phyloP scores from a whole-genome alignment of 371 early-diverging fungal species.

The Syncephalastrum racemosum region DNA sequence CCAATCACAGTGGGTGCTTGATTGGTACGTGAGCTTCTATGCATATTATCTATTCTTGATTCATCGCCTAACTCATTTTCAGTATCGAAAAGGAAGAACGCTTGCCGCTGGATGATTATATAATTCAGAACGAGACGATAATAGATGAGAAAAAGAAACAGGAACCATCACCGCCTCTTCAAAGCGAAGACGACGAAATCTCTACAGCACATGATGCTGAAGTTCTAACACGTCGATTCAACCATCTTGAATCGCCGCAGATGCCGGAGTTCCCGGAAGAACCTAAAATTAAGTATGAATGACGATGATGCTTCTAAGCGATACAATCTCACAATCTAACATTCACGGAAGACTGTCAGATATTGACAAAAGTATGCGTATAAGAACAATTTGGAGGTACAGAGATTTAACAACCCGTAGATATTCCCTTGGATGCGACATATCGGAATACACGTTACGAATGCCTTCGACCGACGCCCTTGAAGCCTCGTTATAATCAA shows the following conservation, averaged over 20 bases:
- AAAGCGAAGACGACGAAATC: not conserved
- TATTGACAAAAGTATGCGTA: not conserved
- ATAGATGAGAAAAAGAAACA: no score
- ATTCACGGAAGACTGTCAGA: no score
- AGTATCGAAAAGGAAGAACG: conserved; percentile 19
- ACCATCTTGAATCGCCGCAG: conserved; percentile 7
- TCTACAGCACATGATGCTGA: not conserved
- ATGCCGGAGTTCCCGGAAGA: conserved; percentile 3
- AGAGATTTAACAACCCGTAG: conserved; percentile 1
- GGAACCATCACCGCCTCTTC: not conserved
- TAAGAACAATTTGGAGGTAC: not conserved
- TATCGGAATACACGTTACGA: conserved; percentile 43
- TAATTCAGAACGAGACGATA: conserved; percentile 2
- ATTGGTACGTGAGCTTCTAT: conserved; percentile 22
- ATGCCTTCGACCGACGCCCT: conserved; percentile 49
- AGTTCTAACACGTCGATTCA: conserved; percentile 8
- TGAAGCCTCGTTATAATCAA: conserved; percentile 32
- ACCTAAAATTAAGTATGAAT: conserved; percentile 4
- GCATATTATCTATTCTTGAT: not conserved
- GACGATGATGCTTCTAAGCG: not conserved
- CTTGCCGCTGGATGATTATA: conserved; percentile 17
- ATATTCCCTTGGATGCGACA: conserved; percentile 26
- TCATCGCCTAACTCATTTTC: not conserved
- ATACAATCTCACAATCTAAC: not conserved
- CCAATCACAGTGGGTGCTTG: conserved; percentile 34